Evolutionary conservation across 257 asterid genomes (phyloP).

Genomic region (Solanum habrochaites): DNA sequence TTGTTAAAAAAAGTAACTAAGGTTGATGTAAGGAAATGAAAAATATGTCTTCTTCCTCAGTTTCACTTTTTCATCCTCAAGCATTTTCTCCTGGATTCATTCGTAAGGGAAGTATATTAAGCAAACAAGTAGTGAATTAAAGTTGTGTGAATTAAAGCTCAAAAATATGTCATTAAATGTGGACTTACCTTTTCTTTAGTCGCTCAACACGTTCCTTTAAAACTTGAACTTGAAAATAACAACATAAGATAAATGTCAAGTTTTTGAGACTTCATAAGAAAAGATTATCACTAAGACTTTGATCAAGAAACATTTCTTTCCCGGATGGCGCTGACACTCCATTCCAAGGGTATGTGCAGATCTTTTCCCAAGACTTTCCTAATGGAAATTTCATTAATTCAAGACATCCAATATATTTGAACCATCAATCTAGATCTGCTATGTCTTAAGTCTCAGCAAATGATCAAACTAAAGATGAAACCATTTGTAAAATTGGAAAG

Average conservation of each 20-base stretch:
- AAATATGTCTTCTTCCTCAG: too few species aligned
- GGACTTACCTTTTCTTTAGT: constrained; percentile 61
- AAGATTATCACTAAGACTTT: background rate
- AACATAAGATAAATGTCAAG: background rate
- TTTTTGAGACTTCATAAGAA: background rate
- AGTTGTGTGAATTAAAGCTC: background rate
- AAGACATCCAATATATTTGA: too few species aligned
- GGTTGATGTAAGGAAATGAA: too few species aligned
- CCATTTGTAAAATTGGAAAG: background rate
- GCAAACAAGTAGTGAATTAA: too few species aligned
- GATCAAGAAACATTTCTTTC: constrained; percentile 47
- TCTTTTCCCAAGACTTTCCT: constrained; percentile 64
- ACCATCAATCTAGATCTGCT: background rate
- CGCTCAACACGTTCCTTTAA: constrained; percentile 61
- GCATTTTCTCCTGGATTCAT: too few species aligned
- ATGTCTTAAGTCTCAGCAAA: background rate
- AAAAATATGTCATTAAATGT: background rate
- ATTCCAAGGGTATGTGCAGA: constrained; percentile 36
- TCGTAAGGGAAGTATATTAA: too few species aligned
- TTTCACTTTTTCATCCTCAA: too few species aligned
- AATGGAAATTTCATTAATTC: background rate
- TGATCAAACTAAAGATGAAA: background rate
- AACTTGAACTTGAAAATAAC: constrained; percentile 44
- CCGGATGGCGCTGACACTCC: constrained; percentile 50
- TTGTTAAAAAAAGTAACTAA: too few species aligned